These are phyloP conservation scores for Colletotrichum tanaceti DNA, from an alignment of 2,329 filamentous ascomycete genomes.

Conservation along the genomic window DNA sequence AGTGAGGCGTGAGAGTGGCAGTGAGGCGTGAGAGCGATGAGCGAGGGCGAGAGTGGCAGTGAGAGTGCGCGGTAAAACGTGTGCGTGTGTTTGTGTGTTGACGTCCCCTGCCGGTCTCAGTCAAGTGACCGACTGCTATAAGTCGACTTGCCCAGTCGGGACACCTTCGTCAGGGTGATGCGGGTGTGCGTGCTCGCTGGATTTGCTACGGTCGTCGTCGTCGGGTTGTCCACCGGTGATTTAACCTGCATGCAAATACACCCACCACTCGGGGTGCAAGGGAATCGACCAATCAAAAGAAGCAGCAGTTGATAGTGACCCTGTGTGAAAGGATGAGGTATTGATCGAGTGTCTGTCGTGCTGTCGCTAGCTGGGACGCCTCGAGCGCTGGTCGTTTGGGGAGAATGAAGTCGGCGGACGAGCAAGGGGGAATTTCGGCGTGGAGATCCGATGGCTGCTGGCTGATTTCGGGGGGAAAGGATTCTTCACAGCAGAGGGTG, in stretches of 20 bases:
- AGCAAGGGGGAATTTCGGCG: slow-evolving; percentile 29
- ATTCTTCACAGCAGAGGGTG: slow-evolving; percentile 12
- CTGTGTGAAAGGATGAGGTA: slow-evolving; percentile 2
- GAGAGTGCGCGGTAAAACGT: neutral
- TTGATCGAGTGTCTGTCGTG: neutral
- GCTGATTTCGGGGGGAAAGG: slow-evolving; percentile 16
- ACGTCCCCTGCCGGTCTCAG: slow-evolving; percentile 32
- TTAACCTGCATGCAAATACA: slow-evolving; percentile 27
- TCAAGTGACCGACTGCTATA: slow-evolving; percentile 33
- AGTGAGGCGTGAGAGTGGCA: slow-evolving; percentile 13
- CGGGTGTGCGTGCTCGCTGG: slow-evolving; percentile 35
- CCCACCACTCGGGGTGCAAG: slow-evolving; percentile 16
- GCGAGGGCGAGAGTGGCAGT: neutral
- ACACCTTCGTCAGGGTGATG: slow-evolving; percentile 33
- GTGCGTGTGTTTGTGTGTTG: slow-evolving; percentile 13
- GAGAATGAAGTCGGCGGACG: slow-evolving; percentile 14
- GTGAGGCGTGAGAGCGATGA: slow-evolving; percentile 14
- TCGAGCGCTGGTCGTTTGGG: slow-evolving; percentile 23
- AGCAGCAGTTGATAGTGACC: slow-evolving; percentile 32
- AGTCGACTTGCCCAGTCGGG: slow-evolving; percentile 39
- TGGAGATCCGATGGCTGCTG: slow-evolving; percentile 38
- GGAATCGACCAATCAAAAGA: slow-evolving; percentile 35
- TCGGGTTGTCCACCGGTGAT: slow-evolving; percentile 33
- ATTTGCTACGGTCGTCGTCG: slow-evolving; percentile 30
- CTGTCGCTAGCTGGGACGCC: slow-evolving; percentile 21